phyloP scores from a whole-genome alignment of 1,284 basidiomycete genomes.

The Phellopilus nigrolimitatus region DNA sequence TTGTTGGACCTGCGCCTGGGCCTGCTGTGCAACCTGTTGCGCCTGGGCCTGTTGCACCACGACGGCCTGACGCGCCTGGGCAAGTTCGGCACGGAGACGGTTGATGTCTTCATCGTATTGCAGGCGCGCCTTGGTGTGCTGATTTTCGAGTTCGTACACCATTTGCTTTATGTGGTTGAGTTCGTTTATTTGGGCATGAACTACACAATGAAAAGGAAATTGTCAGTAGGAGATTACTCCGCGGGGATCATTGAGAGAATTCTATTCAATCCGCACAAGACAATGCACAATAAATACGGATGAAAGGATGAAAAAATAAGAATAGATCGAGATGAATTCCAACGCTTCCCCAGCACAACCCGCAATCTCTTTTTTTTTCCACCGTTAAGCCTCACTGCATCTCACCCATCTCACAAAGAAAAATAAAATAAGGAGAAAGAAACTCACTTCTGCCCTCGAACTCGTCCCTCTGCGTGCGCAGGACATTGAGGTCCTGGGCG shows the following conservation, averaged over 20 bases:
- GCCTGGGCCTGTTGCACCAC: constrained; percentile 21
- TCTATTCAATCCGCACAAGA: too few species aligned
- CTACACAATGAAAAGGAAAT: constrained; percentile 41
- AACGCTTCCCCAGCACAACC: too few species aligned
- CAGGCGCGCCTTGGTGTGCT: constrained; percentile 66
- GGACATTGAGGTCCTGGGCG: constrained; percentile 59
- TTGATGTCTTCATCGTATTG: constrained; percentile 74
- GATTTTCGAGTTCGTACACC: constrained; percentile 73
- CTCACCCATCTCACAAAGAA: background rate
- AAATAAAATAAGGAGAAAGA: constrained; percentile 8
- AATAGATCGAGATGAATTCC: too few species aligned
- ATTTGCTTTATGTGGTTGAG: constrained; percentile 69
- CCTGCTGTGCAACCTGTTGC: constrained; percentile 14
- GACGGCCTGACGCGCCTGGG: constrained; percentile 37
- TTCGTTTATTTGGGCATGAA: constrained; percentile 67
- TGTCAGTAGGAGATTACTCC: background rate
- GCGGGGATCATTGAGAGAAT: too few species aligned
- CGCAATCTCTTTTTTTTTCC: too few species aligned
- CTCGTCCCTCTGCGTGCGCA: constrained; percentile 83
- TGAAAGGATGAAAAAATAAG: too few species aligned
- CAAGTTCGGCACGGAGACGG: constrained; percentile 61
- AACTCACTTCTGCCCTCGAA: constrained; percentile 80
- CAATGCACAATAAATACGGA: too few species aligned
- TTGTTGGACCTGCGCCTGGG: constrained; percentile 14
- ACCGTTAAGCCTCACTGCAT: too few species aligned